phyloP scores from a whole-genome alignment of 75 land plant species.

The Cunninghamia lanceolata region DNA sequence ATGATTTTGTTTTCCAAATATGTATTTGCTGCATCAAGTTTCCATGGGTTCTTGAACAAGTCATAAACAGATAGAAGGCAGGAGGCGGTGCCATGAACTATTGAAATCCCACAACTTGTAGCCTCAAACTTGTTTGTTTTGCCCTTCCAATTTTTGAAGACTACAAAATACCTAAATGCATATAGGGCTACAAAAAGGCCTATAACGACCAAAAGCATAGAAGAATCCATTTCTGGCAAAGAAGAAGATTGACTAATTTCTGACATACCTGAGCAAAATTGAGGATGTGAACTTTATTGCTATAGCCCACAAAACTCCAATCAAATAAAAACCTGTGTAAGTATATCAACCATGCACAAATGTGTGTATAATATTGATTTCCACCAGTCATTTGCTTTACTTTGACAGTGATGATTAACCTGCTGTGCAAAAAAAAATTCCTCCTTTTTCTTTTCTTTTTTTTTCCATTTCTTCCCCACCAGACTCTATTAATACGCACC shows the following conservation, averaged over 20 bases:
- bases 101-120: slow-evolving; percentile 36
- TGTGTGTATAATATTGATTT: neutral
- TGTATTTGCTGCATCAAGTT: slow-evolving; percentile 34
- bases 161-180: slow-evolving; percentile 1
- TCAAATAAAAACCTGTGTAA: neutral
- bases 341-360: neutral
- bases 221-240: neutral
- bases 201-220: neutral
- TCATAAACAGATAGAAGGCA: slow-evolving; percentile 19
- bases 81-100: slow-evolving; percentile 28
- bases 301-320: neutral
- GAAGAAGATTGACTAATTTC: neutral
- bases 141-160: slow-evolving; percentile 2
- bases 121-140: slow-evolving; percentile 26
- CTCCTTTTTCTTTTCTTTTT: no score
- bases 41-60: slow-evolving; percentile 9
- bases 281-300: neutral
- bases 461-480: no score
- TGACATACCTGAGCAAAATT: neutral
- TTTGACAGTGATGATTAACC: no score
- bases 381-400: neutral
- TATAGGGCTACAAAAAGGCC: neutral
- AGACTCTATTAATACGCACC: no score
- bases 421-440: no score
- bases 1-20: slow-evolving; percentile 19